These are phyloP conservation scores for Ogataea nakhonphanomensis DNA, from an alignment of 805 yeast genomes.

Conservation along the genomic window DNA sequence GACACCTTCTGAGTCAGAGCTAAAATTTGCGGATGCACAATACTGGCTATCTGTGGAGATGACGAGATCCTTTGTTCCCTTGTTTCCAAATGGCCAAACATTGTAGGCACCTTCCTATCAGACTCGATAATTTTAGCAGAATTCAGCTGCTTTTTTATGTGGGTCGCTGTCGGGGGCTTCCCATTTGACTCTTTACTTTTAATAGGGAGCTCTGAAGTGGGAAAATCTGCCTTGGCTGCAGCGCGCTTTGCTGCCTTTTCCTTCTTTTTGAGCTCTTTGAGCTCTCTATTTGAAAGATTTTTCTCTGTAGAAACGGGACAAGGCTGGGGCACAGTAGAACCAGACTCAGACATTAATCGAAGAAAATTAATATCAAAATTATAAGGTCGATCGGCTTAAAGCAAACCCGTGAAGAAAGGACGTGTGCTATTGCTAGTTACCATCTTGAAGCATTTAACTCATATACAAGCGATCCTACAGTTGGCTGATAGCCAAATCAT, in stretches of 20 bases:
- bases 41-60: slow-evolving; percentile 54
- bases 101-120: slow-evolving; percentile 52
- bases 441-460: too few species aligned
- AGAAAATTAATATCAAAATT: slow-evolving; percentile 4
- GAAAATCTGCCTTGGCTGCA: slow-evolving; percentile 64
- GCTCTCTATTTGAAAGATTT: slow-evolving; percentile 65
- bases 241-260: slow-evolving; percentile 93
- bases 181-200: slow-evolving; percentile 26
- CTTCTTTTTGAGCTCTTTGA: slow-evolving; percentile 81
- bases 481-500: too few species aligned
- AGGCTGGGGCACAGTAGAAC: slow-evolving; percentile 1
- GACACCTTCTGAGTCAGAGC: slow-evolving; percentile 77
- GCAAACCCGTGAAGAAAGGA: not conserved
- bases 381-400: slow-evolving; percentile 11
- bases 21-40: slow-evolving; percentile 84
- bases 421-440: too few species aligned
- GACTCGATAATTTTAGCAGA: slow-evolving; percentile 45
- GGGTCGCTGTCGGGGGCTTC: slow-evolving; percentile 45
- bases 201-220: slow-evolving; percentile 8
- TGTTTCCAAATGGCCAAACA: slow-evolving; percentile 78
- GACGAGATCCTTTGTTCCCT: slow-evolving; percentile 68
- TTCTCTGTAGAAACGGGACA: slow-evolving; percentile 3
- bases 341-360: slow-evolving; percentile 5
- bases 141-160: slow-evolving; percentile 51
- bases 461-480: too few species aligned